A percentile compares a stretch with the other conserved stretches of the same genome.
These are phyloP conservation scores for Oidiodendron maius DNA, from an alignment of 495 filamentous ascomycete species.

Conservation along the genomic window DNA sequence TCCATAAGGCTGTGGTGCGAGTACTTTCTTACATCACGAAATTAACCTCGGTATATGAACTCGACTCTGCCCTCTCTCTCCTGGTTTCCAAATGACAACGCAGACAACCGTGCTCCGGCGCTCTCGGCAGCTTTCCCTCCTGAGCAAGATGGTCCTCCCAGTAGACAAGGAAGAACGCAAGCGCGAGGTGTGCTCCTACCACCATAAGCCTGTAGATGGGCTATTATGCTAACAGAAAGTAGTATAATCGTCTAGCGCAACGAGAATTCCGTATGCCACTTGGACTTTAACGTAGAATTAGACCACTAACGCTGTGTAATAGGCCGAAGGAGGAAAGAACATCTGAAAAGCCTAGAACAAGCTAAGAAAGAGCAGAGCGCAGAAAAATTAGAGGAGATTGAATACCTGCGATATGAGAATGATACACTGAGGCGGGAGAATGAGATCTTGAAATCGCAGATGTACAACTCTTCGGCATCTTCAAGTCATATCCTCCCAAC, in stretches of 20 bases:
- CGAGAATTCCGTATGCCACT: constrained; percentile 26
- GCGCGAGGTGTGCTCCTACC: constrained; percentile 21
- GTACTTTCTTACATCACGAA: too few relatives aligned
- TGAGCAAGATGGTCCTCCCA: constrained; percentile 17
- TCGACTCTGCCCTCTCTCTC: too few relatives aligned
- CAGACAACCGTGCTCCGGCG: constrained; percentile 8
- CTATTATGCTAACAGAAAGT: background rate
- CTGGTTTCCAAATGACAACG: constrained; percentile 5
- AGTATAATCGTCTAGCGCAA: constrained; percentile 28
- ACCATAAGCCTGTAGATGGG: too few relatives aligned
- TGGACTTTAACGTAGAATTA: background rate
- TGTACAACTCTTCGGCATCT: constrained; percentile 20
- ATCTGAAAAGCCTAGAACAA: constrained; percentile 32
- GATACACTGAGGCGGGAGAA: constrained; percentile 28
- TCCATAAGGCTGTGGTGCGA: background rate
- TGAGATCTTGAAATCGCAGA: constrained; percentile 22
- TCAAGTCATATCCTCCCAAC: constrained; percentile 14
- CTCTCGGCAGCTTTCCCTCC: constrained; percentile 16
- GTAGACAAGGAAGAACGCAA: constrained; percentile 27
- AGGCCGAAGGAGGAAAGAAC: constrained; percentile 33
- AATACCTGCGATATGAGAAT: constrained; percentile 26
- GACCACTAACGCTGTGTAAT: constrained; percentile 1
- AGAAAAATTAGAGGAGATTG: constrained; percentile 30
- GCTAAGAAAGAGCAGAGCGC: constrained; percentile 28
- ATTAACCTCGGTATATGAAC: too few relatives aligned